Evolutionary conservation across 768 basidiomycete genomes (phyloP).

Genomic region (Phlebiopsis gigantea): DNA sequence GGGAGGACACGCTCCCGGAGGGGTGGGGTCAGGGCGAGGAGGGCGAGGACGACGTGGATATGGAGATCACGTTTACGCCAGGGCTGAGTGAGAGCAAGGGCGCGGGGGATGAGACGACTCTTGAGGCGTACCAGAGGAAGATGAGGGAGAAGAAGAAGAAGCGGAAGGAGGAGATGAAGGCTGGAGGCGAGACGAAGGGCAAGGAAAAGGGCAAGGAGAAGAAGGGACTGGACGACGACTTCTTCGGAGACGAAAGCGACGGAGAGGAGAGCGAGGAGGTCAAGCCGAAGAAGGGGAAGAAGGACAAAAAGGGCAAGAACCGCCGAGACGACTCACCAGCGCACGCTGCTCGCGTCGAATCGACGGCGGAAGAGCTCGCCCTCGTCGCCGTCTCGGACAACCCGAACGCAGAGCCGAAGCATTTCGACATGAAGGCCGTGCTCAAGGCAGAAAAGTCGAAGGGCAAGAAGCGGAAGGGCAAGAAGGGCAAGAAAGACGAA

Average conservation of each 20-base stretch:
- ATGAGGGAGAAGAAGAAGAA: constrained; percentile 84
- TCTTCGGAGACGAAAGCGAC: constrained; percentile 59
- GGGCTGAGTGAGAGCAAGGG: constrained; percentile 53
- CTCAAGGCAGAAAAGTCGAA: constrained; percentile 80
- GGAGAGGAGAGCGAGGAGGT: constrained; percentile 26
- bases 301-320: constrained; percentile 20
- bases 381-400: constrained; percentile 56
- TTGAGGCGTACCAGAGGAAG: constrained; percentile 87
- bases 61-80: constrained; percentile 95
- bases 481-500: constrained; percentile 43
- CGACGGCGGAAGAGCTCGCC: constrained; percentile 61
- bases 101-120: constrained; percentile 71
- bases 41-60: constrained; percentile 42
- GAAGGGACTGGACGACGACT: constrained; percentile 51
- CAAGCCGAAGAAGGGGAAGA: constrained; percentile 10
- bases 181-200: constrained; percentile 20
- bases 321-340: constrained; percentile 10
- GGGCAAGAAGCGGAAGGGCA: constrained; percentile 33
- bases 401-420: constrained; percentile 51
- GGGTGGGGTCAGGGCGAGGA: constrained; percentile 62
- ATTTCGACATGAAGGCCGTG: constrained; percentile 89
- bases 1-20: constrained; percentile 69
- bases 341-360: constrained; percentile 27
- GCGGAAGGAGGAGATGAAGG: constrained; percentile 62
- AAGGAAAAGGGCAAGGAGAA: constrained; percentile 20